Conservation (phyloP, 768 basidiomycete genomes). For the Tephrocybe rancida region DNA sequence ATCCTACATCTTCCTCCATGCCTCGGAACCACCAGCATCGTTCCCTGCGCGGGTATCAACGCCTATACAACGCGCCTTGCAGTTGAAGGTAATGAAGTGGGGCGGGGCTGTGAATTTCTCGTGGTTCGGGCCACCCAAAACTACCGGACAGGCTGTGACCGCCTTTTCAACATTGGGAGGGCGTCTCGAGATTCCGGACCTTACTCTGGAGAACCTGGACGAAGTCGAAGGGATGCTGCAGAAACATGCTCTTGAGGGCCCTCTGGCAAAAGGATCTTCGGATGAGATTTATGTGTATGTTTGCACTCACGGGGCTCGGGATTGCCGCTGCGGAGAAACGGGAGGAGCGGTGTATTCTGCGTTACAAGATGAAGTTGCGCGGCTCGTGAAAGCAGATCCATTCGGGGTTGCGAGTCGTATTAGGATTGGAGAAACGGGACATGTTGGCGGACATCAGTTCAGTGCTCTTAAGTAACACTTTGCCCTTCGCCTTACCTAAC, state of each 20-base stretch:
- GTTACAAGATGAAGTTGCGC: constrained; percentile 53
- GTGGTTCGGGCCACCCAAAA: constrained; percentile 37
- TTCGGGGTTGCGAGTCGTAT: constrained; percentile 28
- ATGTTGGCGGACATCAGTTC: constrained; percentile 83
- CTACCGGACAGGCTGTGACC: constrained; percentile 33
- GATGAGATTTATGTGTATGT: constrained; percentile 57
- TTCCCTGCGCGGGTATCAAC: constrained; percentile 53
- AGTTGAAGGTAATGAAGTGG: constrained; percentile 43
- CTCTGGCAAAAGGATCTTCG: constrained; percentile 10
- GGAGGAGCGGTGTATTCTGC: constrained; percentile 60
- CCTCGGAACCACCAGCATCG: constrained; percentile 44
- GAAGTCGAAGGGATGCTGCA: constrained; percentile 42
- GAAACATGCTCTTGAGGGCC: constrained; percentile 24
- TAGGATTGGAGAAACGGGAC: constrained; percentile 67
- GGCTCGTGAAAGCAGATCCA: constrained; percentile 31
- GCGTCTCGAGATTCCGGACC: constrained; percentile 48
- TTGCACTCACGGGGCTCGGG: constrained; percentile 78
- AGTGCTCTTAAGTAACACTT: constrained; percentile 1
- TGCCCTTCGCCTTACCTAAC: neutral
- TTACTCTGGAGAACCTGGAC: constrained; percentile 53
- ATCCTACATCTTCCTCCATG: constrained; percentile 59
- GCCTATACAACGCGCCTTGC: constrained; percentile 52
- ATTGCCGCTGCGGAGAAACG: constrained; percentile 76
- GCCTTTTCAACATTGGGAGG: constrained; percentile 54
- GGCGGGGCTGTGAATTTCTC: constrained; percentile 65